Conservation (phyloP, 306 rosid species). For the Echinosophora koreensis region DNA sequence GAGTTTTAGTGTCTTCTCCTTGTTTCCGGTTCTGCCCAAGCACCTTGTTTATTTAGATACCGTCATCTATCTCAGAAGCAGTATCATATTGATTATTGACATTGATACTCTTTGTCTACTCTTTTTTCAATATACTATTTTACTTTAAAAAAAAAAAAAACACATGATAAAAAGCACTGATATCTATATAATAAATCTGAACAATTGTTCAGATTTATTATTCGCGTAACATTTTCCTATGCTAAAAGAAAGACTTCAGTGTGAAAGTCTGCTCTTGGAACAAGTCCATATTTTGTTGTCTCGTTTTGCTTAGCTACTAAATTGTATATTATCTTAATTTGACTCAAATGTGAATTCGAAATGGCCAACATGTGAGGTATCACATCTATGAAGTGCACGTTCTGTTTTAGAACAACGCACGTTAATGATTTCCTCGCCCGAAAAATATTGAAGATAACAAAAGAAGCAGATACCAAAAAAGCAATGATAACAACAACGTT, state of each 20-base stretch:
- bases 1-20: no score
- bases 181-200: no score
- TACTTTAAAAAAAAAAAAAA: no score
- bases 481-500: neutral
- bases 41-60: no score
- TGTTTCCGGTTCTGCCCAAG: no score
- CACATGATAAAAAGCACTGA: no score
- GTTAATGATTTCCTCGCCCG: slow-evolving; percentile 3
- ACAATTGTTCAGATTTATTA: no score
- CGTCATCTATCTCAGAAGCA: no score
- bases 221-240: no score
- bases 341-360: slow-evolving; percentile 9
- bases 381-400: slow-evolving; percentile 11
- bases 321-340: neutral
- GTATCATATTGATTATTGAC: no score
- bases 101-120: no score
- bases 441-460: neutral
- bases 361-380: neutral
- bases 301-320: neutral
- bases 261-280: neutral
- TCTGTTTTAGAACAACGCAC: neutral
- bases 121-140: no score
- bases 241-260: neutral
- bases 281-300: neutral
- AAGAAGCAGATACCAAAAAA: neutral